Conservation (phyloP, 305 asterid genomes). For the Nicotiana rustica region DNA sequence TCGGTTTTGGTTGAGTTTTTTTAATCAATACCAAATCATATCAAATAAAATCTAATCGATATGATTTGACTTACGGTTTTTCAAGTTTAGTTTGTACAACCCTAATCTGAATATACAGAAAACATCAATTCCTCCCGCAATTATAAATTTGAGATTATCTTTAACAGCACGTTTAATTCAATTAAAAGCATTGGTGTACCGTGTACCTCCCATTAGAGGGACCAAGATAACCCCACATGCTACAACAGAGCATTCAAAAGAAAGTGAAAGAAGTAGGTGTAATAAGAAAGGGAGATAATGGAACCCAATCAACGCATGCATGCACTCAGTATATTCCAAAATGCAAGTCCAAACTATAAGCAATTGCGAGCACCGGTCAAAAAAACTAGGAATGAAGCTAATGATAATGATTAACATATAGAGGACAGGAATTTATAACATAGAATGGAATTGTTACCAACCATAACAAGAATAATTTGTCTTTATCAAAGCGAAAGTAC, state of each 20-base stretch:
- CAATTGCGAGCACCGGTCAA: constrained; percentile 33
- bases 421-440: not conserved
- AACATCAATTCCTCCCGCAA: not conserved
- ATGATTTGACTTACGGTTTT: too few relatives aligned
- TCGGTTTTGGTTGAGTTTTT: too few relatives aligned
- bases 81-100: too few relatives aligned
- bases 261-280: constrained; percentile 28
- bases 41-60: too few relatives aligned
- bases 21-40: too few relatives aligned
- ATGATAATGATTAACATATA: not conserved
- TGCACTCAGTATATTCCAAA: too few relatives aligned
- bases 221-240: not conserved
- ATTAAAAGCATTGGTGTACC: not conserved
- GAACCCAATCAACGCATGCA: constrained; percentile 2
- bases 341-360: constrained; percentile 9
- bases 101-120: not conserved
- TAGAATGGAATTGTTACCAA: not conserved
- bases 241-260: not conserved
- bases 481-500: not conserved
- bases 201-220: not conserved
- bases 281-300: constrained; percentile 15
- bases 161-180: not conserved
- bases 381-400: not conserved
- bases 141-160: not conserved
- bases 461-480: not conserved